These are phyloP conservation scores for Picea glauca DNA, from an alignment of 75 land plant species.

Conservation along the genomic window DNA sequence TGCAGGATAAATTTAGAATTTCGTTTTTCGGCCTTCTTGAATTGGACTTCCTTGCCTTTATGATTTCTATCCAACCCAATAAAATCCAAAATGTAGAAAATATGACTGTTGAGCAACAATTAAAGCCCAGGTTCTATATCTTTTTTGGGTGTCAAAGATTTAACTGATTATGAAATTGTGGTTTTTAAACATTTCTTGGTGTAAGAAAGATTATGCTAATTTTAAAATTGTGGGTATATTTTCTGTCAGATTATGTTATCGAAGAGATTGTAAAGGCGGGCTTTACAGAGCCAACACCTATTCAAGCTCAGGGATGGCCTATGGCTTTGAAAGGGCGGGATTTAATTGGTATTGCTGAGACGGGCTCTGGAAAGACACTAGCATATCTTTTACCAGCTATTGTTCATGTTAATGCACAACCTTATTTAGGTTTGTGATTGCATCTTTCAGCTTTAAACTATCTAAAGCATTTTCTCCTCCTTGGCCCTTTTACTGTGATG, in stretches of 20 bases:
- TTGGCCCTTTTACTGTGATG: background rate
- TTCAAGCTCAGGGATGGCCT: conserved; percentile 99
- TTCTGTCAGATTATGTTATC: conserved; percentile 79
- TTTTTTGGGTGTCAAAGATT: background rate
- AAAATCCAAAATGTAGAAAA: background rate
- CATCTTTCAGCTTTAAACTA: background rate
- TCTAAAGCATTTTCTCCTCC: too few species aligned
- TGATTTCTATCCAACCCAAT: background rate
- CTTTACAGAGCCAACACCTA: conserved; percentile 94
- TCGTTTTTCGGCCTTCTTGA: background rate
- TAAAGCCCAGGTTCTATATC: too few species aligned
- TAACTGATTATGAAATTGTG: background rate
- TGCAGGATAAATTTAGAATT: background rate
- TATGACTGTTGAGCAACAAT: background rate
- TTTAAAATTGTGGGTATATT: conserved; percentile 1
- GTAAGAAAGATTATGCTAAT: too few species aligned
- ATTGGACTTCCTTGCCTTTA: background rate
- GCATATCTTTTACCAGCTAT: conserved; percentile 94
- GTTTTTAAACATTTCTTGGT: background rate
- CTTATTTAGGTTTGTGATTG: conserved; percentile 57
- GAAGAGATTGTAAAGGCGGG: conserved; percentile 91
- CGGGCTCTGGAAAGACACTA: conserved; percentile 97
- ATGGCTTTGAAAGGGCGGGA: conserved; percentile 98
- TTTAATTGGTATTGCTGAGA: conserved; percentile 95
- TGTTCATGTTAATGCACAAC: conserved; percentile 98